These are phyloP conservation scores for Chrysanthemum seticuspe DNA, from an alignment of 129 eudicot genomes.

Conservation along the genomic window DNA sequence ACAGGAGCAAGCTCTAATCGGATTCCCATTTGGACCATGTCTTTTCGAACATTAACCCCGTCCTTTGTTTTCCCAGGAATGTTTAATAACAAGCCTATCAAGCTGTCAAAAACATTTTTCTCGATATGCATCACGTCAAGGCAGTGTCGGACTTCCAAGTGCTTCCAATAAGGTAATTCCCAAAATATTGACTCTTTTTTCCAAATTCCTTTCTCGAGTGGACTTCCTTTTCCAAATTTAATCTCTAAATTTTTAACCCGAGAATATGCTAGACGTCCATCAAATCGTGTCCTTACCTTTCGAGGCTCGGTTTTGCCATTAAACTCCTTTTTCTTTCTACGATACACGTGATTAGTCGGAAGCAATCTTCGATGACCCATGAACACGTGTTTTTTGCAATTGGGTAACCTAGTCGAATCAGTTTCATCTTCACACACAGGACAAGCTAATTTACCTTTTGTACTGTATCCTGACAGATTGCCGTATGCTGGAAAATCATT, in stretches of 20 bases:
- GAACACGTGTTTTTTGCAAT: too few relatives aligned
- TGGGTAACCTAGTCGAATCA: too few relatives aligned
- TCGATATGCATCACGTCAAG: not conserved
- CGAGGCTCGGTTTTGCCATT: too few relatives aligned
- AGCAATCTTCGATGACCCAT: not conserved
- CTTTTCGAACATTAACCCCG: not conserved
- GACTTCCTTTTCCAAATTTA: too few relatives aligned
- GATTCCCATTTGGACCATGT: not conserved
- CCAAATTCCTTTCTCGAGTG: not conserved
- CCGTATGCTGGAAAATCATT: slow-evolving; percentile 1
- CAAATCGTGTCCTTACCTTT: too few relatives aligned
- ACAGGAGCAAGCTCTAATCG: too few relatives aligned
- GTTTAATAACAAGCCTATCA: not conserved
- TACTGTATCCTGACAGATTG: not conserved
- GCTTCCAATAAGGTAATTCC: not conserved
- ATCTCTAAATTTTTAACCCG: too few relatives aligned
- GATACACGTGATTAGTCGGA: not conserved
- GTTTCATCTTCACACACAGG: too few relatives aligned
- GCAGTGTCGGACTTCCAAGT: not conserved
- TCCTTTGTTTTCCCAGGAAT: not conserved
- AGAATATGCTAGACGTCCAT: too few relatives aligned
- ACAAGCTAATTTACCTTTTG: too few relatives aligned
- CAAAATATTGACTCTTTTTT: not conserved
- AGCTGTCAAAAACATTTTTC: not conserved
- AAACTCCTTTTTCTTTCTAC: too few relatives aligned